Conservation (phyloP, 2,329 filamentous ascomycete genomes). For the Pseudopithomyces maydicus region DNA sequence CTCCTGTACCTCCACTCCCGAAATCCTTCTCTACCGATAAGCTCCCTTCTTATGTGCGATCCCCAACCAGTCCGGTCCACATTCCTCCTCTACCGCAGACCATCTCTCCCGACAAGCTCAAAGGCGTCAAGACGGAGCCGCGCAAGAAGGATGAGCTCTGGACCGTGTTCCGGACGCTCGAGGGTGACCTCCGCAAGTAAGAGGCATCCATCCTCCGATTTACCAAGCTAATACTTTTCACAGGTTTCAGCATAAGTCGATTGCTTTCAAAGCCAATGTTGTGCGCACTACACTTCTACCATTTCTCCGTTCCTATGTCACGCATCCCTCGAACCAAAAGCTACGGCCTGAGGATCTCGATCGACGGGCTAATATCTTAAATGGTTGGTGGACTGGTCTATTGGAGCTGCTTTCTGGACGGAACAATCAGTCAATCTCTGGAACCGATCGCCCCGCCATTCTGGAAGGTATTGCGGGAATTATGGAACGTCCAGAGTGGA, state of each 20-base stretch:
- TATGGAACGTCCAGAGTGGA: conserved; percentile 91
- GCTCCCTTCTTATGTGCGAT: conserved; percentile 44
- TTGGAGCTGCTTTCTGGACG: conserved; percentile 80
- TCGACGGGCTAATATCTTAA: conserved; percentile 75
- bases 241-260: conserved; percentile 75
- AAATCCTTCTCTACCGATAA: conserved; percentile 57
- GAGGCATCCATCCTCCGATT: conserved; percentile 19
- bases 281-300: conserved; percentile 75
- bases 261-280: conserved; percentile 73
- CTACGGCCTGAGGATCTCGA: conserved; percentile 84
- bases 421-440: conserved; percentile 76
- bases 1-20: conserved; percentile 48
- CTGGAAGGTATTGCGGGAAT: conserved; percentile 79
- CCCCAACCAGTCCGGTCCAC: conserved; percentile 43
- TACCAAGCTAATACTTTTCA: background rate
- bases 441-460: conserved; percentile 80
- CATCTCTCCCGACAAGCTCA: conserved; percentile 48
- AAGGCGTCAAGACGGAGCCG: conserved; percentile 43
- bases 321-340: conserved; percentile 67
- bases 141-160: conserved; percentile 72
- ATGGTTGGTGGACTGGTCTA: conserved; percentile 88
- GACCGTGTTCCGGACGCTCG: conserved; percentile 69
- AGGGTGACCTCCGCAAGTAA: conserved; percentile 70
- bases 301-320: conserved; percentile 73
- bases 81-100: conserved; percentile 51